Base-by-base conservation (phyloP, 805 yeast species). In the Ogataea paraovalis region DNA sequence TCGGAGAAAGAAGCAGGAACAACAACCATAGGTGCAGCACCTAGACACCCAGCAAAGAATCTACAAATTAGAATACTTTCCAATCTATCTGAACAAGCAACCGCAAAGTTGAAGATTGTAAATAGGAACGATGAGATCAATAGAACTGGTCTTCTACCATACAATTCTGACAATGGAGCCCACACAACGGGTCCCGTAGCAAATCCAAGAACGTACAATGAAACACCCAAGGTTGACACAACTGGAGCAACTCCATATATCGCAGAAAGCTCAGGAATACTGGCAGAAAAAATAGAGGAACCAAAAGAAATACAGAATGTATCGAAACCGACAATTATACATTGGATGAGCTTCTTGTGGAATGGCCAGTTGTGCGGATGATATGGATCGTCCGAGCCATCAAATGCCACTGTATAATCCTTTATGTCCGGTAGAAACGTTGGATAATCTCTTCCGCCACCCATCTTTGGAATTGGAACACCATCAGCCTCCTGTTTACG, bases 121-220 rank as follows among this genome's bases (percentile, higher is more conserved):
- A 78, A 77, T 1, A 84, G 78, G 38, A 87, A 69, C 3, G 75
- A 65, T 4, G 90, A 78, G 3, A 80, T 52, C 2, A 85, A 53
- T 46, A 86, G 58, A 14, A 87, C 82, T 16, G 75, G 65, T 62
- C 78, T 78, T 65, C 96, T 78, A 46, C 95, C 94, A 55, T 74
- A 83, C 33, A 84, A 59, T 64, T 86, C 96, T n/a, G 92, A 83
- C 33, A 86, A 63, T 4, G 96, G 96, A 22, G 94, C 97, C 89
- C 94, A 91, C 33, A 88, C 59, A 43, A 91, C 72, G 3, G 98
- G 98, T 18, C 97, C 97, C 0, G 88, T 76, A 1, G 97, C 97
- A 67, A 90, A 92, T 10, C 97, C 98, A 38, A 89, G 66, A n/a
- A 91, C 97, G 58, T 80, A 91, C 22, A 90, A 72, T 0, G 97